phyloP scores from a whole-genome alignment of 2,329 filamentous ascomycete genomes.

The Fusarium newnesense region DNA sequence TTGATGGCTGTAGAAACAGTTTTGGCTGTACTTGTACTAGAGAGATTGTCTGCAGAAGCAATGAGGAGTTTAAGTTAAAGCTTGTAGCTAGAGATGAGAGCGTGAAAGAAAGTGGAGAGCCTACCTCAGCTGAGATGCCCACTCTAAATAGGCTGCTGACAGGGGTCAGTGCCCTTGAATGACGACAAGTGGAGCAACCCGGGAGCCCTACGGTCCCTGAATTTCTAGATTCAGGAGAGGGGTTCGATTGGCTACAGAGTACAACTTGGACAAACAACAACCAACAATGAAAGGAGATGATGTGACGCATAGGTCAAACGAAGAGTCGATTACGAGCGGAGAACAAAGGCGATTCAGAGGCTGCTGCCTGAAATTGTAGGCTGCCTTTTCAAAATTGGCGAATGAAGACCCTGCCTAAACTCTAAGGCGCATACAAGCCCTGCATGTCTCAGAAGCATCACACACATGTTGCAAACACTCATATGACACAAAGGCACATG shows the following conservation, averaged over 20 bases:
- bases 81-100: conserved; percentile 4
- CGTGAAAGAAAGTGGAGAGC: conserved; percentile 18
- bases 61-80: not conserved
- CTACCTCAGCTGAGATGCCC: conserved; percentile 12
- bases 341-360: not conserved
- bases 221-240: conserved; percentile 1
- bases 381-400: not conserved
- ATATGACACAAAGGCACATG: conserved; percentile 7
- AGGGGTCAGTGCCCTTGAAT: conserved; percentile 9
- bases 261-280: not conserved
- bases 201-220: conserved; percentile 21
- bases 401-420: not conserved
- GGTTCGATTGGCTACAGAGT: not conserved
- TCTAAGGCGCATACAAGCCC: no score
- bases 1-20: not conserved
- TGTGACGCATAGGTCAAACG: conserved; percentile 1
- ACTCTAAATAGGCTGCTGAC: conserved; percentile 15
- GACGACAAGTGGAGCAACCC: conserved; percentile 24
- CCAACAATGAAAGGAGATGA: not conserved
- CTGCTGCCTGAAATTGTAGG: not conserved
- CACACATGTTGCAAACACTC: not conserved
- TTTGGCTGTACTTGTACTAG: not conserved
- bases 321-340: not conserved
- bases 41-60: not conserved
- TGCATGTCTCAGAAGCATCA: not conserved